Evolutionary conservation across 2,329 filamentous ascomycete genomes (phyloP).

Genomic region (Aspergillus cejpii): DNA sequence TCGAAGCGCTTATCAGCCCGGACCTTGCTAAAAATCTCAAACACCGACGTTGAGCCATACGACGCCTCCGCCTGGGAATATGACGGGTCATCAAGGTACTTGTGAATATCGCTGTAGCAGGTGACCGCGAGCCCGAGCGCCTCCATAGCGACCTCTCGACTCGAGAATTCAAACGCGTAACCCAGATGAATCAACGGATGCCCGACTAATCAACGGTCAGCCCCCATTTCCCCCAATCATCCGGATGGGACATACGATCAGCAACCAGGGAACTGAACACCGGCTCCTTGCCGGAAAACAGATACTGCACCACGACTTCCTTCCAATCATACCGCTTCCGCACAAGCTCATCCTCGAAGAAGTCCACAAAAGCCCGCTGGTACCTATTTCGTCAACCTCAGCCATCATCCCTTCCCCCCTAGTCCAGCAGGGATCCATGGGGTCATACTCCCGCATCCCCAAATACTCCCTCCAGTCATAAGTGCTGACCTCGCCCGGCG

Average conservation of each 20-base stretch:
- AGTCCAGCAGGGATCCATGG: too few relatives aligned
- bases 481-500: conserved; percentile 73
- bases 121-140: conserved; percentile 64
- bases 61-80: conserved; percentile 59
- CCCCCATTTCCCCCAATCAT: neutral
- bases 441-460: conserved; percentile 58
- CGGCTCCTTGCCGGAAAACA: conserved; percentile 63
- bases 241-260: conserved; percentile 57
- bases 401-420: too few relatives aligned
- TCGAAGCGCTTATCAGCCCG: conserved; percentile 64
- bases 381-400: too few relatives aligned
- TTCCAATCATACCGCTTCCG: conserved; percentile 77
- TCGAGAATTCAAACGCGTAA: conserved; percentile 87
- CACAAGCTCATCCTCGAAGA: conserved; percentile 87
- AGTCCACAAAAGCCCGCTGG: conserved; percentile 86
- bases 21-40: conserved; percentile 66
- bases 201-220: conserved; percentile 54
- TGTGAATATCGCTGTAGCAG: conserved; percentile 52
- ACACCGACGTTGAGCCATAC: conserved; percentile 55
- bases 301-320: conserved; percentile 64
- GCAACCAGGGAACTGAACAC: conserved; percentile 73
- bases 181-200: conserved; percentile 90
- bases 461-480: conserved; percentile 83
- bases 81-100: conserved; percentile 62
- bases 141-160: conserved; percentile 80